Percentiles rank a stretch among this genome's conserved stretches.
phyloP scores from a whole-genome alignment of 1,284 basidiomycete species.

The Bondarzewia mesenterica region DNA sequence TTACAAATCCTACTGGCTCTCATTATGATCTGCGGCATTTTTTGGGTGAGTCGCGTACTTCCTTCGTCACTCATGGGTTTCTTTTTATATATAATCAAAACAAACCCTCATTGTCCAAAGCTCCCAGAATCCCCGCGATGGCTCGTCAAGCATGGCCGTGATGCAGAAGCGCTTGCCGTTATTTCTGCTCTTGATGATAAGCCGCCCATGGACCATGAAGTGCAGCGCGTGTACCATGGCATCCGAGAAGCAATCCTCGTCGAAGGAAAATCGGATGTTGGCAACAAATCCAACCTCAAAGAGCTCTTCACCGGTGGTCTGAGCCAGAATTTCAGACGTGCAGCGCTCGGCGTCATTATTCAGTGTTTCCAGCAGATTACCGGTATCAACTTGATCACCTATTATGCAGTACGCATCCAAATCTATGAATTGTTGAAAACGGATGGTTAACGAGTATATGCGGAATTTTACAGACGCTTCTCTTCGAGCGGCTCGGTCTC shows the following conservation, averaged over 20 bases:
- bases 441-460: not conserved
- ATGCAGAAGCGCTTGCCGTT: conserved; percentile 55
- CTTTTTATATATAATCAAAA: not conserved
- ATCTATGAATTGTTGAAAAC: conserved; percentile 7
- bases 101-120: conserved; percentile 18
- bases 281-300: conserved; percentile 25
- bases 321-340: conserved; percentile 57
- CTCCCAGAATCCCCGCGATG: conserved; percentile 70
- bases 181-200: conserved; percentile 57
- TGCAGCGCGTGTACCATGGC: conserved; percentile 46
- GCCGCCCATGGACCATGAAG: conserved; percentile 39
- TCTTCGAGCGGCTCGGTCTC: conserved; percentile 54
- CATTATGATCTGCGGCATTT: conserved; percentile 49
- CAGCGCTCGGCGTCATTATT: conserved; percentile 46
- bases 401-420: conserved; percentile 33
- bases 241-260: conserved; percentile 44
- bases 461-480: conserved; percentile 32
- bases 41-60: conserved; percentile 37
- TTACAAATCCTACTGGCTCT: conserved; percentile 58
- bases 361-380: conserved; percentile 71
- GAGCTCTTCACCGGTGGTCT: conserved; percentile 55
- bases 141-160: conserved; percentile 47
- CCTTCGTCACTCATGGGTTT: not conserved
- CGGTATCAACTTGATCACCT: conserved; percentile 60
- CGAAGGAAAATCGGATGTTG: conserved; percentile 21